These are phyloP conservation scores for Oryza longistaminata DNA, from an alignment of 176 grass and related monocot species.

Conservation along the genomic window DNA sequence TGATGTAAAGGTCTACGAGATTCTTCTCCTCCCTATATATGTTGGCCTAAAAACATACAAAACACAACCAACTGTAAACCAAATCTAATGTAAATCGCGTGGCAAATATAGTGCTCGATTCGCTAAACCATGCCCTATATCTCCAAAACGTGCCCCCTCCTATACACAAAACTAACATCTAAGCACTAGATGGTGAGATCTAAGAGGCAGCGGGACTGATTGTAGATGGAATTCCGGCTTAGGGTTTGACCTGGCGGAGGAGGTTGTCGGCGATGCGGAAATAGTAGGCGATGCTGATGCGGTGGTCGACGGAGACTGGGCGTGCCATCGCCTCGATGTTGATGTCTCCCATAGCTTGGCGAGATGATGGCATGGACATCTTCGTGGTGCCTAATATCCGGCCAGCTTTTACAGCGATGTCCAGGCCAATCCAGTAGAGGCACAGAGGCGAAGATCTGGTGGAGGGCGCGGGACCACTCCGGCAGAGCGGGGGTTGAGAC, in stretches of 20 bases:
- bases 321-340: slow-evolving; percentile 58
- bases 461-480: too few relatives aligned
- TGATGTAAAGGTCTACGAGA: slow-evolving; percentile 80
- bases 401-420: slow-evolving; percentile 1
- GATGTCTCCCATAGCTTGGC: slow-evolving; percentile 40
- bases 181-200: slow-evolving; percentile 15
- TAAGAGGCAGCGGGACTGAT: neutral
- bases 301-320: slow-evolving; percentile 74
- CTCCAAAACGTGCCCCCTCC: neutral
- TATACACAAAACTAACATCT: neutral
- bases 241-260: slow-evolving; percentile 73
- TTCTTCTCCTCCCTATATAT: slow-evolving; percentile 91
- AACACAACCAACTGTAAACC: neutral
- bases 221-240: neutral
- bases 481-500: neutral
- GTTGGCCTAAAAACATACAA: slow-evolving; percentile 60
- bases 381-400: neutral
- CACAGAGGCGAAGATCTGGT: neutral
- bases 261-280: slow-evolving; percentile 91
- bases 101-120: neutral
- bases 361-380: slow-evolving; percentile 28
- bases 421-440: neutral
- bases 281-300: slow-evolving; percentile 82
- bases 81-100: neutral
- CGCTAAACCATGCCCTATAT: neutral